Conservation (phyloP, 106 monocot genomes). For the Allium sativum region DNA sequence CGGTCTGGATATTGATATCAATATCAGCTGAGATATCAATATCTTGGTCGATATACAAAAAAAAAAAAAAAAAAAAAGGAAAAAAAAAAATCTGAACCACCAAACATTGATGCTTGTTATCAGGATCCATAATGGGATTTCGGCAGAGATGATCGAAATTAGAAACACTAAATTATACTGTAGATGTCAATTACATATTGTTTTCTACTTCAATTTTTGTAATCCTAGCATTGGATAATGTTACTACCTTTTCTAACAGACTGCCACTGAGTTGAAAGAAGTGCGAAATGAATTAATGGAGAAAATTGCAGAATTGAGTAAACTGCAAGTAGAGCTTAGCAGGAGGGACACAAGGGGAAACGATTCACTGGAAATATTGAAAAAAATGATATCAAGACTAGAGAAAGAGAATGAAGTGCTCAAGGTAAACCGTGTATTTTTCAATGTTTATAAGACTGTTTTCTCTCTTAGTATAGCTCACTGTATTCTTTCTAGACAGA, state of each 20-base stretch:
- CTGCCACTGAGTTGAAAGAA: conserved; percentile 27
- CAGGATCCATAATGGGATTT: no score
- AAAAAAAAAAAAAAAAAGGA: no score
- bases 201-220: no score
- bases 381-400: conserved; percentile 20
- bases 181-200: no score
- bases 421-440: conserved; percentile 32
- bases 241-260: conserved; percentile 20
- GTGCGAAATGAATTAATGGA: conserved; percentile 37
- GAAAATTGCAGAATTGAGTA: conserved; percentile 37
- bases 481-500: conserved; percentile 29
- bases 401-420: conserved; percentile 51
- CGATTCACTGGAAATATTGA: conserved; percentile 41
- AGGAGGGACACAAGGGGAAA: conserved; percentile 27
- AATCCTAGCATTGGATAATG: background rate
- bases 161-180: no score
- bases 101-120: no score
- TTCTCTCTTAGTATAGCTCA: background rate
- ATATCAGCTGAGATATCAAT: no score
- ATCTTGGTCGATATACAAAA: no score
- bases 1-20: no score
- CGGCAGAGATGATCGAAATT: no score
- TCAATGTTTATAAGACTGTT: no score
- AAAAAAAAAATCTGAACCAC: no score
- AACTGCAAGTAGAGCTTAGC: conserved; percentile 34